phyloP scores from a whole-genome alignment of 345 rosid genomes.

The Brassica cretica region DNA sequence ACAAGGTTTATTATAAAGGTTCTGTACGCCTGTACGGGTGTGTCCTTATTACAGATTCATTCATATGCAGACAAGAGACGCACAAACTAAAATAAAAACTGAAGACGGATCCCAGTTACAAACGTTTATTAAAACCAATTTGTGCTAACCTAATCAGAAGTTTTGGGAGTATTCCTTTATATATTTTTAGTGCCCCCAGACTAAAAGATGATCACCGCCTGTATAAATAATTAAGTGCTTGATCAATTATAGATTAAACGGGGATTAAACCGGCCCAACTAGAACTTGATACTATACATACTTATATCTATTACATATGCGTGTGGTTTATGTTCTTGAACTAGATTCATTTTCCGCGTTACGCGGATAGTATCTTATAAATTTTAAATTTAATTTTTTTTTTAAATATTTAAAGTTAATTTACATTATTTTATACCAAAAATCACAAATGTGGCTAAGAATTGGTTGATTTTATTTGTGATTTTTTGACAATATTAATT shows the following conservation, averaged over 20 bases:
- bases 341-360: too few species aligned
- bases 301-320: too few species aligned
- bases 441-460: too few species aligned
- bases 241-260: background rate
- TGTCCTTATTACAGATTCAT: conserved; percentile 29
- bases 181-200: background rate
- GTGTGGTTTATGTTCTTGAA: too few species aligned
- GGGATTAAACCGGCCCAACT: too few species aligned
- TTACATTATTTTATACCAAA: too few species aligned
- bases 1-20: background rate
- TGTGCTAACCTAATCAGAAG: conserved; percentile 15
- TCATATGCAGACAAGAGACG: conserved; percentile 22
- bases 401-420: too few species aligned
- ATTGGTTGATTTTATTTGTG: too few species aligned
- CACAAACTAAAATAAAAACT: background rate
- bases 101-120: conserved; percentile 23
- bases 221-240: background rate
- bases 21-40: conserved; percentile 23
- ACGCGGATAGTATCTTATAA: too few species aligned
- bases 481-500: too few species aligned
- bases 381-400: too few species aligned
- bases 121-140: conserved; percentile 1
- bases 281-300: too few species aligned
- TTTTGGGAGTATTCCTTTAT: conserved; percentile 18
- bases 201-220: background rate